Percentiles rank a stretch among this genome's conserved stretches.
phyloP scores from a whole-genome alignment of 1,284 basidiomycete genomes.

The Takashimella koratensis region DNA sequence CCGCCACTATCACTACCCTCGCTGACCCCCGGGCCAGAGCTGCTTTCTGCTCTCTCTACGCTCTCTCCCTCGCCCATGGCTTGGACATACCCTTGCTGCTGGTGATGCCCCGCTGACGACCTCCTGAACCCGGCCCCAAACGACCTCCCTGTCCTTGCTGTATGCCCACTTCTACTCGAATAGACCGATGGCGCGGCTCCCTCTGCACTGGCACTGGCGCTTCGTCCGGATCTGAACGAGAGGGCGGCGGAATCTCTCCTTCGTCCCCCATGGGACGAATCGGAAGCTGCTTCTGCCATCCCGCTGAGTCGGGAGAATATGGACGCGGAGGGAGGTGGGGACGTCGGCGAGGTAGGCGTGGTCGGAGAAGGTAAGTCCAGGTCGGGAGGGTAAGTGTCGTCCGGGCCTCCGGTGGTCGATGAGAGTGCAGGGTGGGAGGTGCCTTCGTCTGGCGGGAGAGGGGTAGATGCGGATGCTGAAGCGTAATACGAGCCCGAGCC shows the following conservation, averaged over 20 bases:
- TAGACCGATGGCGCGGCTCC: background rate
- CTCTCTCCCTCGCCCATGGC: no score
- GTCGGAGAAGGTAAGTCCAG: background rate
- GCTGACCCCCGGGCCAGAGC: no score
- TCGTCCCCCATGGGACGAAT: background rate
- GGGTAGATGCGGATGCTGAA: background rate
- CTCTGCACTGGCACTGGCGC: background rate
- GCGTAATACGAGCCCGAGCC: background rate
- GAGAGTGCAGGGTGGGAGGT: background rate
- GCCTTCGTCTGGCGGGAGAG: background rate
- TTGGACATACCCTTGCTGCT: no score
- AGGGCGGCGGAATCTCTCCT: background rate
- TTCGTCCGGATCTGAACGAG: background rate
- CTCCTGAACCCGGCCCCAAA: no score
- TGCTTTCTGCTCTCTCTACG: no score
- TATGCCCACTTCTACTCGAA: background rate
- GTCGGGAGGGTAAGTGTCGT: no score
- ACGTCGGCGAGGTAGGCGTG: background rate
- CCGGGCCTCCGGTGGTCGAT: background rate
- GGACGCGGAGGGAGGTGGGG: background rate
- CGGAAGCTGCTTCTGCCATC: background rate
- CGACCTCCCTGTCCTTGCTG: background rate
- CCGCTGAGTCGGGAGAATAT: background rate
- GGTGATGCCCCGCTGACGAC: no score
- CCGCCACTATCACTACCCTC: no score